Evolutionary conservation across 192 early-diverging fungal species (phyloP).

Genomic region (Entrophospora sp.): DNA sequence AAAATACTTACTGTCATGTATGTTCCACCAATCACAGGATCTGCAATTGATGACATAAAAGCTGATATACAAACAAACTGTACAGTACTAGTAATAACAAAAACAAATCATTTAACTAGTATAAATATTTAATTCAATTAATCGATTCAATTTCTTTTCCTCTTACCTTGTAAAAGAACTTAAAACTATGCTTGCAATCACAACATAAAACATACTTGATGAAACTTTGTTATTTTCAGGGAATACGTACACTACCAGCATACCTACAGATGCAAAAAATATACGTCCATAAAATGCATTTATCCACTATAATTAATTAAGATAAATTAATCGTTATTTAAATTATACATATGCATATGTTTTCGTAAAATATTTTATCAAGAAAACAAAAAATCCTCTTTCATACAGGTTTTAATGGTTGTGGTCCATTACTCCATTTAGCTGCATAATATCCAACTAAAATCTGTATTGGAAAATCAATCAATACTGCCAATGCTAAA

Average conservation of each 20-base stretch:
- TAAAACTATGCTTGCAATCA: conserved; percentile 71
- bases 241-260: conserved; percentile 75
- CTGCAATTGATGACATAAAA: conserved; percentile 91
- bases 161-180: conserved; percentile 70
- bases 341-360: background rate
- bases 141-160: too few species aligned
- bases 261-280: conserved; percentile 66
- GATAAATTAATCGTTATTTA: too few species aligned
- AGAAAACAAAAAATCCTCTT: conserved; percentile 8
- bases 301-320: conserved; percentile 80
- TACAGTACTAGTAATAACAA: conserved; percentile 49
- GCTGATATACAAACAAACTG: conserved; percentile 95
- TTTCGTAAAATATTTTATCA: background rate
- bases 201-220: conserved; percentile 61
- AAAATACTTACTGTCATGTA: conserved; percentile 64
- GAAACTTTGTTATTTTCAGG: conserved; percentile 59
- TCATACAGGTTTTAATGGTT: conserved; percentile 74
- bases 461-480: conserved; percentile 96
- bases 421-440: conserved; percentile 81
- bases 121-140: background rate
- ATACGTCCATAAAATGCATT: conserved; percentile 85
- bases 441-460: conserved; percentile 97
- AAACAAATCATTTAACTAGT: background rate
- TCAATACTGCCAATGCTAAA: conserved; percentile 81
- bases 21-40: conserved; percentile 89